A percentile compares a stretch with the other conserved stretches of the same genome.
Conservation (phyloP, 2,329 filamentous ascomycete species). For the Phyllosticta capitalensis region DNA sequence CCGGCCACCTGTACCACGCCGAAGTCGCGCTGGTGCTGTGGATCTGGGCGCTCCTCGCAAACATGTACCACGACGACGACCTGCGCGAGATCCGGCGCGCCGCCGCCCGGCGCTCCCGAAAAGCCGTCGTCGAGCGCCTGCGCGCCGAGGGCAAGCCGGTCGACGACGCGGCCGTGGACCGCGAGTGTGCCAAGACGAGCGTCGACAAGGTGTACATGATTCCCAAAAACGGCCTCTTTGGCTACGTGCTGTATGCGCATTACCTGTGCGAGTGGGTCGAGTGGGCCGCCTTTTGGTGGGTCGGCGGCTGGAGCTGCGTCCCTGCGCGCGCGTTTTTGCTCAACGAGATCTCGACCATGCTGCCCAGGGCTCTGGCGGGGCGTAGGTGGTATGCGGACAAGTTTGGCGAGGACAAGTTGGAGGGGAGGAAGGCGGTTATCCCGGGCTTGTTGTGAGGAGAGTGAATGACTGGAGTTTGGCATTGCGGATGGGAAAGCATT, state of each 20-base stretch:
- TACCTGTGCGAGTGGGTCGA: constrained; percentile 97
- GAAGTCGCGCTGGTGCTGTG: constrained; percentile 64
- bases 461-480: neutral
- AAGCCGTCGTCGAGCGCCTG: constrained; percentile 30
- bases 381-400: constrained; percentile 76
- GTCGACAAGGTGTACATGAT: constrained; percentile 81
- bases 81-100: constrained; percentile 75
- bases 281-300: constrained; percentile 82
- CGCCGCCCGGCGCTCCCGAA: constrained; percentile 52
- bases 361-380: constrained; percentile 74
- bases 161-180: constrained; percentile 16
- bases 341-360: constrained; percentile 84
- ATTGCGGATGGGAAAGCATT: neutral
- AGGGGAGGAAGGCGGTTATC: constrained; percentile 63
- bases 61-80: constrained; percentile 84
- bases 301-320: constrained; percentile 53
- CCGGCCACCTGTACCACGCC: constrained; percentile 35
- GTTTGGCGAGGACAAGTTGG: constrained; percentile 78
- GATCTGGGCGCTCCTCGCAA: constrained; percentile 63
- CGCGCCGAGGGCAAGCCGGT: constrained; percentile 30
- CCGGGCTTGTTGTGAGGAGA: constrained; percentile 42
- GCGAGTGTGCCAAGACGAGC: constrained; percentile 17
- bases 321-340: constrained; percentile 75
- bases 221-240: constrained; percentile 74
- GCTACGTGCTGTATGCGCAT: constrained; percentile 77